phyloP scores from a whole-genome alignment of 2,329 filamentous ascomycete genomes.

The Exophiala oligosperma region DNA sequence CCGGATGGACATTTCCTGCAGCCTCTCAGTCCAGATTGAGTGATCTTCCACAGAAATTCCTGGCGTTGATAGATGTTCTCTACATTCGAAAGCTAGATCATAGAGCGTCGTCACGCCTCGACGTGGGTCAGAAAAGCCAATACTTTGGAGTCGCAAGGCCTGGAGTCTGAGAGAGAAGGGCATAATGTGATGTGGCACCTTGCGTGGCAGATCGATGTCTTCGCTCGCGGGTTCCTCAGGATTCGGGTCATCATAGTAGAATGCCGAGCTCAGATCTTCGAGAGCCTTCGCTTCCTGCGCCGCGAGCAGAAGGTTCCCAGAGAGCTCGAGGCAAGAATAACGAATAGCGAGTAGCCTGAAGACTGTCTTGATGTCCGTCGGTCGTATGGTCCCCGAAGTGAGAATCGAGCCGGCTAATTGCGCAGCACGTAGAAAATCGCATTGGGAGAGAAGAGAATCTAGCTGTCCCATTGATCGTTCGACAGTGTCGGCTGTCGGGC shows the following conservation, averaged over 20 bases:
- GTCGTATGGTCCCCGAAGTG: conserved; percentile 42
- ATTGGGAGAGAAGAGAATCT: conserved; percentile 64
- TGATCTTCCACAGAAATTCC: conserved; percentile 55
- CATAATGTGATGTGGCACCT: conserved; percentile 69
- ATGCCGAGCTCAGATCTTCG: conserved; percentile 61
- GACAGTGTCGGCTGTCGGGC: conserved; percentile 59
- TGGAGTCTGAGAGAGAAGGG: conserved; percentile 87
- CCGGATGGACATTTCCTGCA: conserved; percentile 71
- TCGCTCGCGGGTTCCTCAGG: conserved; percentile 24
- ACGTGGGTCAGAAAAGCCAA: conserved; percentile 81
- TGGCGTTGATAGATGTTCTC: conserved; percentile 58
- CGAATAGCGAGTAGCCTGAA: conserved; percentile 79
- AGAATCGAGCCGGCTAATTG: conserved; percentile 44
- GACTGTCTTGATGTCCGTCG: conserved; percentile 62
- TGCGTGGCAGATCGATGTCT: conserved; percentile 61
- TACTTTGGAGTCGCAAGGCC: conserved; percentile 77
- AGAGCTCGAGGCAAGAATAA: conserved; percentile 76
- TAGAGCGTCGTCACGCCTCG: conserved; percentile 88
- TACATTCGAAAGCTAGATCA: conserved; percentile 77
- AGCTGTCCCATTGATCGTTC: conserved; percentile 47
- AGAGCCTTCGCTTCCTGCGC: conserved; percentile 63
- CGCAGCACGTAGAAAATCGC: conserved; percentile 80
- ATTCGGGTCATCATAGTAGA: conserved; percentile 42
- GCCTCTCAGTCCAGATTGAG: conserved; percentile 67
- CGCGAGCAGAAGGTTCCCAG: conserved; percentile 69